phyloP scores from a whole-genome alignment of 495 filamentous ascomycete species.

The Lichina pygmaea region DNA sequence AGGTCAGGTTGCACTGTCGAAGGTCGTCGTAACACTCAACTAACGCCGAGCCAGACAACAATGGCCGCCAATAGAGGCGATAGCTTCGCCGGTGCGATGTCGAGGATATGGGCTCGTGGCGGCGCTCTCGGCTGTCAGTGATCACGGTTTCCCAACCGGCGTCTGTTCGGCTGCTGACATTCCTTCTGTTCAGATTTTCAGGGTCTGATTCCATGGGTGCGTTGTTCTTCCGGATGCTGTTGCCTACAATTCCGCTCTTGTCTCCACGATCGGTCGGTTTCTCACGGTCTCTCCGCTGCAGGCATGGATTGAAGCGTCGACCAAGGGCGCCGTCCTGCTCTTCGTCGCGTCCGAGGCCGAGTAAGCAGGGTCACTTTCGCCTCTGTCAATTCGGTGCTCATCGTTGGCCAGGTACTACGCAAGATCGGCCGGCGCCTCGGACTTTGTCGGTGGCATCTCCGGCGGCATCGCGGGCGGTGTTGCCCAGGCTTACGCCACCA shows the following conservation, averaged over 20 bases:
- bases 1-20: slow-evolving; percentile 11
- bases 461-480: slow-evolving; percentile 89
- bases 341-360: slow-evolving; percentile 98
- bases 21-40: neutral
- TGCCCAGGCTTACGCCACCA: slow-evolving; percentile 93
- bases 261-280: too few species aligned
- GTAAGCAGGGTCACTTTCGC: slow-evolving; percentile 3
- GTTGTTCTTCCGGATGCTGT: slow-evolving; percentile 2
- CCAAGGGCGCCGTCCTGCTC: slow-evolving; percentile 94
- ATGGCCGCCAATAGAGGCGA: slow-evolving; percentile 93
- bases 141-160: neutral
- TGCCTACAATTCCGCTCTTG: too few species aligned
- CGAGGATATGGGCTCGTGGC: slow-evolving; percentile 77
- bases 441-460: slow-evolving; percentile 67
- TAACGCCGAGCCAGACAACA: slow-evolving; percentile 30
- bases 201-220: slow-evolving; percentile 85
- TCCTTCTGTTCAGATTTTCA: slow-evolving; percentile 52
- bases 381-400: slow-evolving; percentile 4
- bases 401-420: slow-evolving; percentile 33
- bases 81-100: slow-evolving; percentile 54
- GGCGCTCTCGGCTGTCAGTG: slow-evolving; percentile 85
- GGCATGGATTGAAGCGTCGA: slow-evolving; percentile 99
- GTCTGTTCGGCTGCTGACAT: slow-evolving; percentile 3
- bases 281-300: neutral
- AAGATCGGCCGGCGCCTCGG: slow-evolving; percentile 47